phyloP scores from a whole-genome alignment of 208 protist species.

The Trypanosoma boissoni region DNA sequence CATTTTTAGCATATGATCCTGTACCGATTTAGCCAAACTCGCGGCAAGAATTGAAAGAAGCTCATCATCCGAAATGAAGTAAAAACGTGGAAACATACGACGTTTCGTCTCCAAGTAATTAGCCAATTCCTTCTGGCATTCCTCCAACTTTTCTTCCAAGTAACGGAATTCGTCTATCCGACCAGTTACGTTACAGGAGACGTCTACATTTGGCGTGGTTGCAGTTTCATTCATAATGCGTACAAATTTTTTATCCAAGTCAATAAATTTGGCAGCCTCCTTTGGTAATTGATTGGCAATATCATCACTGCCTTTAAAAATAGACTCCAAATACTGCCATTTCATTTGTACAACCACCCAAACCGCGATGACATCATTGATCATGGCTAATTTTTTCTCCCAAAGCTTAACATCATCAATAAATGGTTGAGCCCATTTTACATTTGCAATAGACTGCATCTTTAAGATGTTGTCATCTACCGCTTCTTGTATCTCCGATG shows the following conservation, averaged over 20 bases:
- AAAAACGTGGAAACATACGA: constrained; percentile 98
- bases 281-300: constrained; percentile 98
- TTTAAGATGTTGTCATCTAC: constrained; percentile 98
- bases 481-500: constrained; percentile 94
- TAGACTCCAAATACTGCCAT: constrained; percentile 99
- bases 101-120: constrained; percentile 99
- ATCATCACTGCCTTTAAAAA: constrained; percentile 98
- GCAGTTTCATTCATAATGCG: constrained; percentile 96
- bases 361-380: constrained; percentile 96
- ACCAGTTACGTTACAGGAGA: constrained; percentile 89
- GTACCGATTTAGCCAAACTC: constrained; percentile 92
- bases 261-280: constrained; percentile 97
- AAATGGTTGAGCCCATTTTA: constrained; percentile 96
- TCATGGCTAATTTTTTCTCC: constrained; percentile 95
- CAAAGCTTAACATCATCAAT: constrained; percentile 94
- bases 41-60: constrained; percentile 97
- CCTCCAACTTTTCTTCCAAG: constrained; percentile 94
- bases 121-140: constrained; percentile 97
- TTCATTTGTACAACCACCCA: constrained; percentile 98
- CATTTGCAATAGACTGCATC: constrained; percentile 96
- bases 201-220: constrained; percentile 90
- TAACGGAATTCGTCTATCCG: constrained; percentile 93
- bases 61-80: constrained; percentile 99
- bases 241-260: constrained; percentile 96
- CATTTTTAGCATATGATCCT: constrained; percentile 99